Base-by-base conservation (phyloP, 177 flowering plant species). In the Tripterygium wilfordii region DNA sequence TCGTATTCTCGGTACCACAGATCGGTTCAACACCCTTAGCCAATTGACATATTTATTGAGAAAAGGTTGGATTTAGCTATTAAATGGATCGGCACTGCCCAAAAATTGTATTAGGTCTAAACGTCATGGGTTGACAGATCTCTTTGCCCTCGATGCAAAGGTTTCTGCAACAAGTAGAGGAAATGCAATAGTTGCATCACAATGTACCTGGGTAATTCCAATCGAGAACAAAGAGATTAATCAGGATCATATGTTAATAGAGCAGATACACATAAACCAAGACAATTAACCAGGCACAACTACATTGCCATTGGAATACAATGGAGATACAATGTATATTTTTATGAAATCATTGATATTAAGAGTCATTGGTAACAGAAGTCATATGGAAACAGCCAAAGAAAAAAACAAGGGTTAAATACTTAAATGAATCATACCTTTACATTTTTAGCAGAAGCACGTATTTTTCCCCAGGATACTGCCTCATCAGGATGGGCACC, bases 401-500 rank as follows among this genome's bases (percentile, higher is more conserved):
- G 35, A 31, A 27, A 45, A 33, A 25, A 19, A 17, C 10, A 27
- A 16, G 8, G 10, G 8, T n/a, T n/a, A n/a, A n/a, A n/a, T n/a
- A n/a, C n/a, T n/a, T 10, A 30, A 42, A 17, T 6, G 27, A 27
- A 29, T 6, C 40, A 36, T 56, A 91, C 98, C 90, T 92, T 92
- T 3, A 88, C 85, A 24, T 79, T 80, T 61, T 80, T 79, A 33
- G 98, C 96, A 61, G 83, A 76, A 45, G 85, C 82, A 19, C 96
- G 74, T 33, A 92, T 83, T 58, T 92, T 92, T 0, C 96, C 98
- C 98, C 98, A 92, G 2, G 96, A 88, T 2, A 92, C 77, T 61
- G 96, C 98, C 69, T 92, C 96, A 56, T 92, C 96, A 20, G 98
- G 98, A 40, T 70, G 90, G 49, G 98, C 98, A 38, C 98, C 96